Percentiles rank a stretch among this genome's conserved stretches.
phyloP scores from a whole-genome alignment of 2,329 filamentous ascomycete species.

The Aspergillus ochraceus region DNA sequence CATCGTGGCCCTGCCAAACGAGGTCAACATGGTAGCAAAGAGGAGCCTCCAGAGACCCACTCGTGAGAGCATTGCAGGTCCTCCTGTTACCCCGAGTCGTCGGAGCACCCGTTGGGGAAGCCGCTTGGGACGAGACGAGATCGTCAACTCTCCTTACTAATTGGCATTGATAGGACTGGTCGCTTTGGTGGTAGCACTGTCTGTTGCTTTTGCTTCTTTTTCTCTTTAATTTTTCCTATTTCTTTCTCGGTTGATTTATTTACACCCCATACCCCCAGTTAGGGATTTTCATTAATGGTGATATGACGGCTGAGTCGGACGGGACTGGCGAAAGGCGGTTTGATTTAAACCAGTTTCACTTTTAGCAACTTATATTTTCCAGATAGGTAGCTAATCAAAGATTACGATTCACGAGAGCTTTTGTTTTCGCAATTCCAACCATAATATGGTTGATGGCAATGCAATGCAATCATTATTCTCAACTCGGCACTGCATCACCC shows the following conservation, averaged over 20 bases:
- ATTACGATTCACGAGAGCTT: constrained; percentile 8
- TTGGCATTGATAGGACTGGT: background rate
- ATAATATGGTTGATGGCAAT: background rate
- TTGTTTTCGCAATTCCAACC: background rate
- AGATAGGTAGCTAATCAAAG: constrained; percentile 14
- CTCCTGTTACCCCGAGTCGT: constrained; percentile 51
- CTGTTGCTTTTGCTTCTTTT: constrained; percentile 9
- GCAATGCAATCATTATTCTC: background rate
- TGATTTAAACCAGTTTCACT: background rate
- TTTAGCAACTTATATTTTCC: background rate
- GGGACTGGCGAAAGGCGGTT: constrained; percentile 2
- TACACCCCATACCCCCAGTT: background rate
- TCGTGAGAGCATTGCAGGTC: constrained; percentile 79
- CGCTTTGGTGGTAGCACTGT: background rate
- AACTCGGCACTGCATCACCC: background rate
- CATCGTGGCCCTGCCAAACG: constrained; percentile 93
- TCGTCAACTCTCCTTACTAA: constrained; percentile 73
- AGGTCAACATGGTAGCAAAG: constrained; percentile 96
- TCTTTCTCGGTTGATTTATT: background rate
- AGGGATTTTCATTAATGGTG: constrained; percentile 2
- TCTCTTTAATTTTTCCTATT: constrained; percentile 2
- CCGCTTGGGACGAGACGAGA: constrained; percentile 71
- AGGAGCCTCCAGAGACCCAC: constrained; percentile 83
- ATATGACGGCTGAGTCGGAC: background rate
- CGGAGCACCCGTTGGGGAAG: constrained; percentile 35